A percentile compares a stretch with the other conserved stretches of the same genome.
These are phyloP conservation scores for Zopfia rhizophila DNA, from an alignment of 2,329 filamentous ascomycete species.

Conservation along the genomic window DNA sequence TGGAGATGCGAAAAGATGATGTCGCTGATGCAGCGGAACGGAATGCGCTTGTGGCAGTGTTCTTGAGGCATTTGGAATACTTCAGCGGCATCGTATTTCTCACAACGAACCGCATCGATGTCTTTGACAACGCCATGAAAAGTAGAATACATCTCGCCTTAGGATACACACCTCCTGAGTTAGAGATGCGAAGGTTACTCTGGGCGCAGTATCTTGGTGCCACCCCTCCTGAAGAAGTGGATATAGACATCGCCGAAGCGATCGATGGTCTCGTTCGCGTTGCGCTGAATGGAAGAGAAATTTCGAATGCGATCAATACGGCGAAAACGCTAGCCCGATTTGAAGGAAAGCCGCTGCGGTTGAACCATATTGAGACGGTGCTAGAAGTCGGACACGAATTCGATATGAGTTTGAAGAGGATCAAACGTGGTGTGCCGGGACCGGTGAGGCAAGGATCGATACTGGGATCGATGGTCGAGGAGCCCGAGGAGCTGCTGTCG, in stretches of 20 bases:
- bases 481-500: slow-evolving; percentile 13
- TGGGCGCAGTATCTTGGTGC: slow-evolving; percentile 22
- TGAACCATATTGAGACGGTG: slow-evolving; percentile 30
- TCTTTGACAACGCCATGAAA: slow-evolving; percentile 31
- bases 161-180: slow-evolving; percentile 19
- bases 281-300: slow-evolving; percentile 34
- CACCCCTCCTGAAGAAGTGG: slow-evolving; percentile 7
- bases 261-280: slow-evolving; percentile 14
- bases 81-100: slow-evolving; percentile 36
- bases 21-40: slow-evolving; percentile 1
- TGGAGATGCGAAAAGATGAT: slow-evolving; percentile 56
- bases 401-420: slow-evolving; percentile 9
- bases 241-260: slow-evolving; percentile 18
- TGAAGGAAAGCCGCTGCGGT: slow-evolving; percentile 15
- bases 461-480: slow-evolving; percentile 11
- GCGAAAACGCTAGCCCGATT: slow-evolving; percentile 27
- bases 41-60: slow-evolving; percentile 38
- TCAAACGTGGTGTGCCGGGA: slow-evolving; percentile 3
- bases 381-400: slow-evolving; percentile 27
- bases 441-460: slow-evolving; percentile 8
- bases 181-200: slow-evolving; percentile 15
- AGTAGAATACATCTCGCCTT: slow-evolving; percentile 27
- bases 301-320: slow-evolving; percentile 35
- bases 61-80: slow-evolving; percentile 32
- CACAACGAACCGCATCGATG: slow-evolving; percentile 32